A percentile compares a stretch with the other conserved stretches of the same genome.
phyloP scores from a whole-genome alignment of 441 rosid genomes.

The Biscutella laevigata region DNA sequence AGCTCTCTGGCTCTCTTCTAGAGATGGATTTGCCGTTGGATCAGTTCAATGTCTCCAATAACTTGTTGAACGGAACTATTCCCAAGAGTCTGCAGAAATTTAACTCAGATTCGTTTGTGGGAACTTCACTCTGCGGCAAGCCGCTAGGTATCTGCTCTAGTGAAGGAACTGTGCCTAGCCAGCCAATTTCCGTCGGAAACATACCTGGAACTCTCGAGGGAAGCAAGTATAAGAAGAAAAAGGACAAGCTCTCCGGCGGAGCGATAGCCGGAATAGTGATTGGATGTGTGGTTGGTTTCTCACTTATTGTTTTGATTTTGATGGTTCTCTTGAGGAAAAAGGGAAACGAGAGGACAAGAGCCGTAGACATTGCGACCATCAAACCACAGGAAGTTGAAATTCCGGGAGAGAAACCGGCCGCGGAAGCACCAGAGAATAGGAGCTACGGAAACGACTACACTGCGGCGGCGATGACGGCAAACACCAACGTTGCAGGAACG shows the following conservation, averaged over 20 bases:
- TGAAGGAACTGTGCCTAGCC: slow-evolving; percentile 39
- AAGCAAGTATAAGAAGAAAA: slow-evolving; percentile 15
- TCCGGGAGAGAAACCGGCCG: slow-evolving; percentile 39
- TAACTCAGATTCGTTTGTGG: slow-evolving; percentile 44
- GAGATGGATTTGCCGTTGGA: slow-evolving; percentile 38
- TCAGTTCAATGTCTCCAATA: slow-evolving; percentile 78
- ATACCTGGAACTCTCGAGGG: slow-evolving; percentile 20
- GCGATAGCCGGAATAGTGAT: slow-evolving; percentile 90
- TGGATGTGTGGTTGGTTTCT: slow-evolving; percentile 59
- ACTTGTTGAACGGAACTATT: slow-evolving; percentile 67
- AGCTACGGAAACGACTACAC: slow-evolving; percentile 39
- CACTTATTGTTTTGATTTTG: slow-evolving; percentile 42
- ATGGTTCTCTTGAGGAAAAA: slow-evolving; percentile 57
- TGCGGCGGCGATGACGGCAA: slow-evolving; percentile 43
- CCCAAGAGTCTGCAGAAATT: slow-evolving; percentile 41
- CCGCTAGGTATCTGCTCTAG: slow-evolving; percentile 42
- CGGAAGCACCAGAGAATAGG: slow-evolving; percentile 32
- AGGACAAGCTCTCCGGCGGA: slow-evolving; percentile 65
- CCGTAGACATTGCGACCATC: slow-evolving; percentile 35
- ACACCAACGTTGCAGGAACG: no score
- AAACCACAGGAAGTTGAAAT: slow-evolving; percentile 43
- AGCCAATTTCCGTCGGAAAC: slow-evolving; percentile 35
- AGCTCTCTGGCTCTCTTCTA: slow-evolving; percentile 56
- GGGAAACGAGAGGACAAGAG: slow-evolving; percentile 38
- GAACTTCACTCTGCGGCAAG: slow-evolving; percentile 67